Percentiles rank a stretch among this genome's conserved stretches.
phyloP scores from a whole-genome alignment of 2,329 filamentous ascomycete species.

The Sarocladium kiliense region DNA sequence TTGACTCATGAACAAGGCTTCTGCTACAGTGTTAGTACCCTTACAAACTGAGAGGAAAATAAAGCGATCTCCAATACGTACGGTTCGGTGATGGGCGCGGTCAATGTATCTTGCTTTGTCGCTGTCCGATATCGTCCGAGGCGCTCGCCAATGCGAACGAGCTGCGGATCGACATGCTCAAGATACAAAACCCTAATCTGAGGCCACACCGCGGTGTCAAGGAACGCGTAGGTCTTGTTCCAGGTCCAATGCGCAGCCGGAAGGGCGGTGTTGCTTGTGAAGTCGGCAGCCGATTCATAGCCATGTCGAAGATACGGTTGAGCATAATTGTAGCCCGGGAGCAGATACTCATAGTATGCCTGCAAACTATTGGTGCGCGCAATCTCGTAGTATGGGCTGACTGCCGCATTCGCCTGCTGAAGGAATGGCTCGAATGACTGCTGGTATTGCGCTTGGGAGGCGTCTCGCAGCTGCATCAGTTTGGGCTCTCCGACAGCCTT shows the following conservation, averaged over 20 bases:
- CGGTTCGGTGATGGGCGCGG: background rate
- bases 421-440: slow-evolving; percentile 69
- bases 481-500: slow-evolving; percentile 71
- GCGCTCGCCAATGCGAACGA: slow-evolving; percentile 85
- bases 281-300: slow-evolving; percentile 61
- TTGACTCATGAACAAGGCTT: slow-evolving; percentile 11
- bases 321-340: slow-evolving; percentile 71
- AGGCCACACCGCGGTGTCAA: slow-evolving; percentile 76
- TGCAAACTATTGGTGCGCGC: slow-evolving; percentile 58
- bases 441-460: slow-evolving; percentile 63
- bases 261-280: slow-evolving; percentile 64
- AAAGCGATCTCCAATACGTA: background rate
- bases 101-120: slow-evolving; percentile 20
- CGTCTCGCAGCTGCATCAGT: slow-evolving; percentile 57
- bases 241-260: slow-evolving; percentile 69
- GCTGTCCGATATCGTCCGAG: slow-evolving; percentile 65
- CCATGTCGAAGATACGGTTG: slow-evolving; percentile 68
- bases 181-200: slow-evolving; percentile 74
- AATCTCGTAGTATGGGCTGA: slow-evolving; percentile 69
- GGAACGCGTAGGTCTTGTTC: slow-evolving; percentile 63
- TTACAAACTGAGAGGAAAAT: background rate
- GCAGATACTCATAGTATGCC: slow-evolving; percentile 65
- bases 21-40: background rate
- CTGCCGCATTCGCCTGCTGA: slow-evolving; percentile 47
- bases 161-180: slow-evolving; percentile 91